Base-by-base conservation (phyloP, 352 stramenopile genomes). In the Halophytophthora batemanensis region DNA sequence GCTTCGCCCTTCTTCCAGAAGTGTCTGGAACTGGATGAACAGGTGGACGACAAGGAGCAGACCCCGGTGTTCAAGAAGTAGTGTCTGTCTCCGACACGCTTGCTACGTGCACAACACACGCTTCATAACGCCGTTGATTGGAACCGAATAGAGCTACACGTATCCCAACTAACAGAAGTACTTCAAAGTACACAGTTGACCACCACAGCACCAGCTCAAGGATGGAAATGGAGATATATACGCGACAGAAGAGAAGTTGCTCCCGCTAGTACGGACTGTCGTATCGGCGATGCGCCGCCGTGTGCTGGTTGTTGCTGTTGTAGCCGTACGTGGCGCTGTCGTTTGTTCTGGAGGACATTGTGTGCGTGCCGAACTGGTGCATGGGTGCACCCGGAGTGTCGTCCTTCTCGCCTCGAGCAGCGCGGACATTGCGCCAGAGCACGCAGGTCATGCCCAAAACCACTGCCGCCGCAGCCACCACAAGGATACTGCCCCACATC, bases 371-470 rank as follows among this genome's bases (percentile, higher is more conserved):
- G 18, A 61, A 66, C 43, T 77, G 66, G 41, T 77, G 69, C 37
- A 68, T 55, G 22, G 52, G 52, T 2, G 55, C 54, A 1, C 53
- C 14, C 2, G 45, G 28, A 0, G 34, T 21, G 23, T 59, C 50
- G 6, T 38, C 35, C 19, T 72, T 71, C 29, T 66, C 47, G 23
- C 34, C 57, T 46, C 48, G 38, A 23, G 60, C 55, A 10, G 46
- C 47, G 6, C 60, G 55, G 22, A 73, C 55, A 28, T 79, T 68
- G 36, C 59, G 58, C 45, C 75, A 77, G 19, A 91, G 53, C 56
- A 87, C 51, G 18, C 73, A 71, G 10, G 82, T 71, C 53, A 93
- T 80, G 34, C 54, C 64, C 1, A 91, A 60, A 17, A 91, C 63
- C 2, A 74, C 49, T 37, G 64, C 53, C 29, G 68, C 77, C 18